phyloP scores from a whole-genome alignment of 73 alveolate genomes.

The Tetrahymena borealis region DNA sequence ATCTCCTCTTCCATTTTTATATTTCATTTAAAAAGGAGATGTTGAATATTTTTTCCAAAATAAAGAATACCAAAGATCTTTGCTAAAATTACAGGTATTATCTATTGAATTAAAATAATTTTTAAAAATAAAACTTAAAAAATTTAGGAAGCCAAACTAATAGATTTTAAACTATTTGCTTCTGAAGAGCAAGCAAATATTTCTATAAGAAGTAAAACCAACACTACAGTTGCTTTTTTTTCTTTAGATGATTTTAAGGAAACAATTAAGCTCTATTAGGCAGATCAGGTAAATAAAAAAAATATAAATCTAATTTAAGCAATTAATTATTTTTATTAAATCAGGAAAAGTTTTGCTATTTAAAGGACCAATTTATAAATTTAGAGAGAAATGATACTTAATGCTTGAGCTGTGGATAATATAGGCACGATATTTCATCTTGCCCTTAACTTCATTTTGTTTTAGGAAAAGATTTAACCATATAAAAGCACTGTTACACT shows the following conservation, averaged over 20 bases:
- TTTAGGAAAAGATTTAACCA: not conserved
- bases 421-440: not conserved
- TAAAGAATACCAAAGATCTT: not conserved
- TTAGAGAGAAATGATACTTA: not conserved
- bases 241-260: not conserved
- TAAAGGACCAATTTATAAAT: not conserved
- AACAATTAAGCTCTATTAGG: not conserved
- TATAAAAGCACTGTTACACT: not conserved
- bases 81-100: not conserved
- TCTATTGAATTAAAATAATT: not conserved
- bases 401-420: not conserved
- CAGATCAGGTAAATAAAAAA: not conserved
- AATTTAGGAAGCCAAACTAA: not conserved
- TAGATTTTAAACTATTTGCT: not conserved
- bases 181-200: not conserved
- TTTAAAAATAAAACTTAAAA: no score
- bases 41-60: not conserved
- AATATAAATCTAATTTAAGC: not conserved
- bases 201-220: not conserved
- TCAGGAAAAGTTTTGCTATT: not conserved
- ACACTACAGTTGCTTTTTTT: not conserved
- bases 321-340: not conserved
- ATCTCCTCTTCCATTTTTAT: not conserved
- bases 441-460: not conserved
- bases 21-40: not conserved